Conservation (phyloP, 208 protist genomes). For the Acanthamoeba healyi region DNA sequence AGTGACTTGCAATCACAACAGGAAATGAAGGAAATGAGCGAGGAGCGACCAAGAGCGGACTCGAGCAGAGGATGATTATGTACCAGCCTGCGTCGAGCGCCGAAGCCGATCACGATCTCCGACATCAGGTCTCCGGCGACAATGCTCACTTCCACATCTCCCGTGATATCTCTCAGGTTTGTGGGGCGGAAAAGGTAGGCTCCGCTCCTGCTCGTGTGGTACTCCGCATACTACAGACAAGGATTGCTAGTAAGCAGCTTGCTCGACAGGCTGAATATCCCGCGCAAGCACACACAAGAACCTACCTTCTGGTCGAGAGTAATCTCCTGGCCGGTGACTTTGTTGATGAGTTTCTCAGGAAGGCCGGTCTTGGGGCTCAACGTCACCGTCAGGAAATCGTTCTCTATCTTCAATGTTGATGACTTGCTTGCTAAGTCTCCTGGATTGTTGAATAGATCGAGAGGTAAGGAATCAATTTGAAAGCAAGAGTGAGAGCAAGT, state of each 20-base stretch:
- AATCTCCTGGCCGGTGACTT: background rate
- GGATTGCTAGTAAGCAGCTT: background rate
- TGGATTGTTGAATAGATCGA: background rate
- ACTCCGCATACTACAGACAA: constrained; percentile 43
- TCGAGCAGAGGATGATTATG: background rate
- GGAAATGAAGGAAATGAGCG: background rate
- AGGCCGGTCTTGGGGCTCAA: constrained; percentile 13
- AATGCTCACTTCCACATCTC: background rate
- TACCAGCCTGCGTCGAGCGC: background rate
- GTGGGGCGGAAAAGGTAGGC: constrained; percentile 77
- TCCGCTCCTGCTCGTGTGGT: constrained; percentile 65
- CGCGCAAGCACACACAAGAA: background rate
- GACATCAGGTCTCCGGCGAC: background rate
- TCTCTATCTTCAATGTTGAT: background rate
- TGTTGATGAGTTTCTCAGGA: constrained; percentile 1
- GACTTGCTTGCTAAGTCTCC: background rate
- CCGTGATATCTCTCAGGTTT: background rate
- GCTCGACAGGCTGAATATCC: background rate
- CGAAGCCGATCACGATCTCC: constrained; percentile 18
- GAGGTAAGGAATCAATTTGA: background rate
- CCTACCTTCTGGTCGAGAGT: background rate
- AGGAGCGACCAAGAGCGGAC: too few species aligned
- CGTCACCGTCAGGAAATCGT: background rate
- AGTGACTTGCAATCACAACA: background rate
- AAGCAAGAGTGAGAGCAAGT: background rate